Base-by-base conservation (phyloP, 768 basidiomycete genomes). In the Kwoniella shandongensis region DNA sequence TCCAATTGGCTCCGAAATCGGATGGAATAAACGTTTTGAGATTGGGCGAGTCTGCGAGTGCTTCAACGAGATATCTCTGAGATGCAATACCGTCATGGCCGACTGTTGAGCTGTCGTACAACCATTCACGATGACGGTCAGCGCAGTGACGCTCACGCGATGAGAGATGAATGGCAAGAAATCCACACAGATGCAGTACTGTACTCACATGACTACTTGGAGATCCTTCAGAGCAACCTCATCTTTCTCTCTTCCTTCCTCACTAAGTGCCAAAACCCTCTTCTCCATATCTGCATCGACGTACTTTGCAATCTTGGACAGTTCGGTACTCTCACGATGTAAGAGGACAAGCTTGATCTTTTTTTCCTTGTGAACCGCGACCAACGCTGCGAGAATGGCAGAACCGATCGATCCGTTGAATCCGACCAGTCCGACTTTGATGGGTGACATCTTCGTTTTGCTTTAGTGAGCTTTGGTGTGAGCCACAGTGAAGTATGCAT, bases 1-100 rank as follows among this genome's bases (percentile, higher is more conserved):
- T 52, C 60, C 60, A 62, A 30, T 29, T 40, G n/a, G 50, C 38
- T 4, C 60, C 60, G 38, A 57, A 62, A 18, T 54, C 54, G 17
- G 60, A 62, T 12, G 40, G 54, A n/a, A 57, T 41, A 39, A 62
- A 62, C 2, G 48, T 51, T 35, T 56, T 54, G 23, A 62, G 20
- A 17, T 27, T 26, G 12, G 32, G 18, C 0, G 60, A 62, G 2
- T 42, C 23, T 15, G 23, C 26, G 4, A 57, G 30, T 10, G 60
- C 42, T 4, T 48, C 29, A 23, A 62, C 18, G n/a, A 62, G 48
- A 26, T 44, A 35, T 12, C 15, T 39, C 27, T 62, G 54, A 15
- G 49, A 35, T 15, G 38, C 8, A 32, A 57, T 29, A 30, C 49
- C 49, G 10, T 6, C 26, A 4, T 41, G 30, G 13, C 39, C 40